Evolutionary conservation across 2,329 filamentous ascomycete species (phyloP).

Genomic region (Exophiala alcalophila): DNA sequence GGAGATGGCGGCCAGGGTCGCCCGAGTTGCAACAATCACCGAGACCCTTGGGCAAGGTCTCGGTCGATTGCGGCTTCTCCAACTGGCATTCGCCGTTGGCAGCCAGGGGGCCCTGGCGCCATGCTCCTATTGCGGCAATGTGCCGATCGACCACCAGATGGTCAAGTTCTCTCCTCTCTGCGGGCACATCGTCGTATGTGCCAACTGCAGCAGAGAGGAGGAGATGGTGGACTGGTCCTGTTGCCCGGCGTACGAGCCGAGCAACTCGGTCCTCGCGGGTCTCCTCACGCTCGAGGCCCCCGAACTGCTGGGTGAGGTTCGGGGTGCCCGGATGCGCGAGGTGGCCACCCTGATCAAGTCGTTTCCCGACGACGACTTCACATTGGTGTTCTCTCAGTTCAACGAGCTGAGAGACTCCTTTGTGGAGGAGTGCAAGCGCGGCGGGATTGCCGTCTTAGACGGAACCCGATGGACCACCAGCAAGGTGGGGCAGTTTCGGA

Average conservation of each 20-base stretch:
- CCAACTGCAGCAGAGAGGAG: background rate
- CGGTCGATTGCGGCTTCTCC: constrained; percentile 10
- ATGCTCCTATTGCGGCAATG: constrained; percentile 38
- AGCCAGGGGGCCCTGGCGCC: constrained; percentile 6
- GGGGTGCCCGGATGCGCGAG: constrained; percentile 49
- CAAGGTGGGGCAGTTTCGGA: constrained; percentile 44
- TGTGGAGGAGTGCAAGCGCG: constrained; percentile 13
- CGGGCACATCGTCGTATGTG: constrained; percentile 44
- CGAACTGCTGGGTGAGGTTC: background rate
- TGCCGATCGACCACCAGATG: constrained; percentile 32
- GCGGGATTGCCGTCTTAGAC: constrained; percentile 35
- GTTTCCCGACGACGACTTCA: constrained; percentile 46
- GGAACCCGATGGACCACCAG: constrained; percentile 32
- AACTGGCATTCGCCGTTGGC: constrained; percentile 1
- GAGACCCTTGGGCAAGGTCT: constrained; percentile 8
- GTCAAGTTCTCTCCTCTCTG: constrained; percentile 48
- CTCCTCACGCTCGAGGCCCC: constrained; percentile 4
- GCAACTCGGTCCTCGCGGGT: constrained; percentile 4
- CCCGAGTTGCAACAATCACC: constrained; percentile 2
- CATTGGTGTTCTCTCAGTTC: constrained; percentile 55
- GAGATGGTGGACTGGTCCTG: background rate
- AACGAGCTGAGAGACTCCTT: constrained; percentile 14
- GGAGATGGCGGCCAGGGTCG: constrained; percentile 13
- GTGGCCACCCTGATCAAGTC: constrained; percentile 46
- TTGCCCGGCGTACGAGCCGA: constrained; percentile 6